Base-by-base conservation (phyloP, 495 filamentous ascomycete genomes). In the Penicillium chermesinum region DNA sequence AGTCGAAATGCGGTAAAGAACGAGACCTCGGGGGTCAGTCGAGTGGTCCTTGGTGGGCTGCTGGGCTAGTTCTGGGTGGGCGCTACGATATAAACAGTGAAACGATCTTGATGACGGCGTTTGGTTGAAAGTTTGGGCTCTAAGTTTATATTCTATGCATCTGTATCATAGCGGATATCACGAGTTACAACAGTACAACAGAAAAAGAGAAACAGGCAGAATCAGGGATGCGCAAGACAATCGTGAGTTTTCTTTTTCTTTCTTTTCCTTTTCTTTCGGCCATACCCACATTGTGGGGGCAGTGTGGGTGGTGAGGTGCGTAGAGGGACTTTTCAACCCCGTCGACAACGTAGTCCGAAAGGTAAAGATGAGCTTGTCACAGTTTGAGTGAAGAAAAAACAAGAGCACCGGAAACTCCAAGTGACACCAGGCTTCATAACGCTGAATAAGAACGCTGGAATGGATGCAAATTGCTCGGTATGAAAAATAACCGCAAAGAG, bases 21-120 rank as follows among this genome's bases (percentile, higher is more conserved):
- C 27, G 93, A 99, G 69, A 70, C 96, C 20, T 81, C 80, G 13
- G 88, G 87, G 18, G 78, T 97, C 25, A 88, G 88, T 39, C 89
- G 83, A 65, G 87, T 96, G 34, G 89, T 97, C 1, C 69, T 99
- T 8, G 91, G 90, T 1, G 91, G 91, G 6, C 69, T 98, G 47
- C 77, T 96, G 75, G 72, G 72, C n/a, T 97, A 70, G 9, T 18
- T 34, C 40, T 1, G 20, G 15, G 21, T 1, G 13, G 15, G 13
- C n/a, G n/a, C 5, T 20, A 21, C 12, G 3, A 41, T n/a, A n/a
- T 8, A 32, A 21, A 41, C 8, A 25, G 32, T 10, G 1, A 45
- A 39, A 48, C 16, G 19, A 38, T 36, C 13, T 47, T 46, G 15
- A 52, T 44, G 51, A 58, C 35, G 25, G 25, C 25, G 25, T 30